A percentile compares a stretch with the other conserved stretches of the same genome.
Evolutionary conservation across 352 stramenopile species (phyloP).

Genomic region (Phytophthora sp.): DNA sequence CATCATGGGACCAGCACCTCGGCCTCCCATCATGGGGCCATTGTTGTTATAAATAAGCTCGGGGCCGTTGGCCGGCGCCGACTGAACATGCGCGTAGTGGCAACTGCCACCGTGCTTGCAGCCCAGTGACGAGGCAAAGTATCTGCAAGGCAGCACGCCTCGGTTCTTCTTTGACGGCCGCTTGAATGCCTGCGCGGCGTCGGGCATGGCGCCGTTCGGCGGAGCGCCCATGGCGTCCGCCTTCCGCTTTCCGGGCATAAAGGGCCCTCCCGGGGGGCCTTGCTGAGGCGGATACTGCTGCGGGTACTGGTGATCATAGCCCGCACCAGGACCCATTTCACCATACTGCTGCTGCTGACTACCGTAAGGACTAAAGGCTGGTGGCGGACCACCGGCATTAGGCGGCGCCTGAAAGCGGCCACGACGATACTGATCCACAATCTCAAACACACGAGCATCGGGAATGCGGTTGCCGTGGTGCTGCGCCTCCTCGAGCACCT

Average conservation of each 20-base stretch:
- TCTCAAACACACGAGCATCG: slow-evolving; percentile 79
- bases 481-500: slow-evolving; percentile 85
- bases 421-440: slow-evolving; percentile 70
- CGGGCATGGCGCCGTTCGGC: slow-evolving; percentile 45
- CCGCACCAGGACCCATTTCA: slow-evolving; percentile 32
- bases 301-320: slow-evolving; percentile 36
- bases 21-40: slow-evolving; percentile 38
- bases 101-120: slow-evolving; percentile 80
- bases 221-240: slow-evolving; percentile 31
- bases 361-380: slow-evolving; percentile 52
- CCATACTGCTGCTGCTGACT: slow-evolving; percentile 45
- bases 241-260: slow-evolving; percentile 52
- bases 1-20: slow-evolving; percentile 27
- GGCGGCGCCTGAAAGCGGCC: slow-evolving; percentile 38
- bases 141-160: slow-evolving; percentile 64
- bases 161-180: slow-evolving; percentile 54
- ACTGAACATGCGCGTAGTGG: slow-evolving; percentile 68
- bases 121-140: slow-evolving; percentile 65
- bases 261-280: slow-evolving; percentile 27
- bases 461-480: slow-evolving; percentile 78
- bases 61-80: slow-evolving; percentile 40
- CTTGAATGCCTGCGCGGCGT: slow-evolving; percentile 46
- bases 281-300: slow-evolving; percentile 39
- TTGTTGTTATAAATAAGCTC: slow-evolving; percentile 70
- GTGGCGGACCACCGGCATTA: slow-evolving; percentile 30